Conservation (phyloP, 208 protist genomes). For the Leishmania aethiopica region DNA sequence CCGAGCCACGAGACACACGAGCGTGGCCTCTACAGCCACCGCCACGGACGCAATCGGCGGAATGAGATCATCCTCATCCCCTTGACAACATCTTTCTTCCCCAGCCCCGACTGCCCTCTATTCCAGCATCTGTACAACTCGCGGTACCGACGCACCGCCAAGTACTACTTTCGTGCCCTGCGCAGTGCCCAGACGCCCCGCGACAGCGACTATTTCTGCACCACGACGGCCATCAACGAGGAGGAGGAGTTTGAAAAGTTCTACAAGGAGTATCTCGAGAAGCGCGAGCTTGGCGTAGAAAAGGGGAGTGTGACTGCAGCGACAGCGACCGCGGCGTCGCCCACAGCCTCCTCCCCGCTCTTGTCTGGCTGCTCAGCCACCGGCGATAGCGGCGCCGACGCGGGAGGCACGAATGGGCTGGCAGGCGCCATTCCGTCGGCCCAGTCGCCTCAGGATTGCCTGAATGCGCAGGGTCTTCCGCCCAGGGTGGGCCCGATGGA, state of each 20-base stretch:
- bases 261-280: constrained; percentile 31
- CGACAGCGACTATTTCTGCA: constrained; percentile 75
- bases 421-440: not conserved
- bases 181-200: constrained; percentile 37
- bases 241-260: constrained; percentile 33
- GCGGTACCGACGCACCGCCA: constrained; percentile 68
- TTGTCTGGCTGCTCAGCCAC: not conserved
- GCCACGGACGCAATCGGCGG: constrained; percentile 69
- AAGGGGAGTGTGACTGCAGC: not conserved
- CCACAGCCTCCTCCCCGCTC: not conserved
- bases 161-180: constrained; percentile 78
- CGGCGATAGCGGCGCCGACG: not conserved
- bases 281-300: not conserved
- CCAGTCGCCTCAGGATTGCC: constrained; percentile 27
- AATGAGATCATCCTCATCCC: constrained; percentile 80
- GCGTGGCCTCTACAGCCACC: constrained; percentile 77
- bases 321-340: not conserved
- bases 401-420: not conserved
- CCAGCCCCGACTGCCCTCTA: constrained; percentile 55
- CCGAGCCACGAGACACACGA: constrained; percentile 81
- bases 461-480: constrained; percentile 16
- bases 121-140: constrained; percentile 62
- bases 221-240: constrained; percentile 44
- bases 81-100: constrained; percentile 68
- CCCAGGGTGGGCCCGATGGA: constrained; percentile 18